Evolutionary conservation across 2,329 filamentous ascomycete genomes (phyloP), one percentile per base, ranked within the genome.

Genomic region (Pyrenophora seminiperda): DNA sequence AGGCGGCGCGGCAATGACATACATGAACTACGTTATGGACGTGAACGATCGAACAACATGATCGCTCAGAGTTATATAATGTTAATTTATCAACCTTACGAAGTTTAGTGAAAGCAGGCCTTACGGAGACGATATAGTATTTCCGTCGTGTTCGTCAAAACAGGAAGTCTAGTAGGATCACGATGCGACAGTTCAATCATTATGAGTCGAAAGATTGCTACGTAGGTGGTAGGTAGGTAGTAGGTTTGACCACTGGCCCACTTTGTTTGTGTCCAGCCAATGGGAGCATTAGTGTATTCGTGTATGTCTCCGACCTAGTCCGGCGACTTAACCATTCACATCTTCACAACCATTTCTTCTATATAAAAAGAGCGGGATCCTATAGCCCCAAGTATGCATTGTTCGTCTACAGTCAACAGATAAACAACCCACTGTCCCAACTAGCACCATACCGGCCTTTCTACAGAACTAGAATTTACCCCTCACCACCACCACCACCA

Each of bases 291-390:
- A 34, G 20, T n/a, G 1, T 34, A 11, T 45, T 18, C 38, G 14
- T 19, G 13, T 47, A 62, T 50, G 53, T 59, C 49, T 59, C 60
- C 56, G 58, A 44, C 38, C 19, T 32, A 50, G 29, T 47, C 41
- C 59, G 61, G 59, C 49, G 55, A 62, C 56, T 51, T 62, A 45
- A 29, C 18, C n/a, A 5, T 30, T 10, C 30, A 15, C 34, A 31
- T 30, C 36, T 36, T 19, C 41, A 7, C 27, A 15, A 4, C 29
- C 11, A 32, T 30, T 11, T 30, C 14, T 6, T 31, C 13, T 14
- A 24, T 20, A 37, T 14, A 43, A 37, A 15, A 34, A 24, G 19
- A 27, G 24, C 24, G 9, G 18, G 19, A 19, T 10, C 5, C 6
- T 4, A 7, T 7, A 22, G 20, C 20, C 5, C 24, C 31, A 39